Base-by-base conservation (phyloP, 116 monocot species). In the Trichopus zeylanicus region DNA sequence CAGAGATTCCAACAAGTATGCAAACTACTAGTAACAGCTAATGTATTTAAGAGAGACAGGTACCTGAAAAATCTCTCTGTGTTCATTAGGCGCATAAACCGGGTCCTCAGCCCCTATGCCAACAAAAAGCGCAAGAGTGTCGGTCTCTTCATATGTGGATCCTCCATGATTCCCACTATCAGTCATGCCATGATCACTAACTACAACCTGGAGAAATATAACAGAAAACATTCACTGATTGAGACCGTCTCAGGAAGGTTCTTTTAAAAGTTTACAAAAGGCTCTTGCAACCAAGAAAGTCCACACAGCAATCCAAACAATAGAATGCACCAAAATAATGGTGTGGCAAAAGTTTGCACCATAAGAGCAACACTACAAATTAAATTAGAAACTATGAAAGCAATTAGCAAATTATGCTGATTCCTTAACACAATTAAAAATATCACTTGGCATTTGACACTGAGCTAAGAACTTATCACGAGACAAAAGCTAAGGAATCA, bases 111-210 rank as follows among this genome's bases (percentile, higher is more conserved):
- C 30, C 37, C 59, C 64, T 38, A 66, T 71, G 26, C 83, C 87
- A 55, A 90, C 56, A 70, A 95, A 87, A 59, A 95, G 81, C 67
- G 84, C 90, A 24, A 95, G 49, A 16, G 89, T 73, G 63, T 95
- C 95, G 48, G 81, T 87, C 73, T 95, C 95, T 77, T 95, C 95
- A 71, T 79, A 87, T 56, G 95, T 87, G 60, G 90, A 95, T 51
- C 95, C 95, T 47, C 95, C 95, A 81, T 95, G 95, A 71, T 95
- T 95, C 51, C 95, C 95, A 28, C 72, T 56, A 26, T 81, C 69
- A 49, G 90, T 95, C 95, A 95, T 95, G 63, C 95, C 95, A 73
- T 95, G 95, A 54, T 95, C 95, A 61, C 95, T 95, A 54, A 89
- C 73, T 61, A 95, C 87, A 66, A 95, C 58, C 95, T 95, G 67